phyloP scores from a whole-genome alignment of 73 alveolate genomes.

The Tetrahymena borealis region DNA sequence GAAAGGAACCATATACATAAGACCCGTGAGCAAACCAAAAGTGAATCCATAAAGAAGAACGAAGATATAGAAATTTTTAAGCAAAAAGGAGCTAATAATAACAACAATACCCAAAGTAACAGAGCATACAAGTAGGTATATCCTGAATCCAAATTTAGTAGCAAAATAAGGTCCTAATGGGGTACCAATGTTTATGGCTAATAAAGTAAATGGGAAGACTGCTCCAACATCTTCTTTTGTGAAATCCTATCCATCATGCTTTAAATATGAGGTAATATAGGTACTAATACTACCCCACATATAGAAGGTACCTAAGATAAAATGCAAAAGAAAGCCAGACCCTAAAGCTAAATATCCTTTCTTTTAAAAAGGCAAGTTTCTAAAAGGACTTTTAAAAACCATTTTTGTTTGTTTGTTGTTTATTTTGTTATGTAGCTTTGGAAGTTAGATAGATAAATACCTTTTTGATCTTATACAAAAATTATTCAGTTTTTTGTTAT shows the following conservation, averaged over 20 bases:
- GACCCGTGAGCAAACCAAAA: slow-evolving; percentile 28
- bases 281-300: slow-evolving; percentile 40
- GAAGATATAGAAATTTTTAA: slow-evolving; percentile 24
- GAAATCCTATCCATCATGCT: slow-evolving; percentile 11
- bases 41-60: slow-evolving; percentile 32
- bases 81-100: slow-evolving; percentile 8
- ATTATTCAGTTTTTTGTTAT: too few relatives aligned
- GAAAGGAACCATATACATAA: slow-evolving; percentile 3
- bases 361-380: not conserved
- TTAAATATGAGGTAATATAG: slow-evolving; percentile 21
- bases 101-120: not conserved
- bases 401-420: not conserved
- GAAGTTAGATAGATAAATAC: too few relatives aligned
- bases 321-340: not conserved
- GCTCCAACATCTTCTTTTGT: slow-evolving; percentile 7
- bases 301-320: slow-evolving; percentile 29
- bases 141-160: slow-evolving; percentile 19
- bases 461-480: too few relatives aligned
- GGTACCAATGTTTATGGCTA: slow-evolving; percentile 16
- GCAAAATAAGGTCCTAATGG: slow-evolving; percentile 21
- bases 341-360: slow-evolving; percentile 13
- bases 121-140: not conserved
- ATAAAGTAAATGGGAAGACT: slow-evolving; percentile 13
- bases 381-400: slow-evolving; percentile 5
- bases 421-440: too few relatives aligned